These are phyloP conservation scores for Termitomyces sp. DNA, from an alignment of 768 basidiomycete species.

Conservation along the genomic window DNA sequence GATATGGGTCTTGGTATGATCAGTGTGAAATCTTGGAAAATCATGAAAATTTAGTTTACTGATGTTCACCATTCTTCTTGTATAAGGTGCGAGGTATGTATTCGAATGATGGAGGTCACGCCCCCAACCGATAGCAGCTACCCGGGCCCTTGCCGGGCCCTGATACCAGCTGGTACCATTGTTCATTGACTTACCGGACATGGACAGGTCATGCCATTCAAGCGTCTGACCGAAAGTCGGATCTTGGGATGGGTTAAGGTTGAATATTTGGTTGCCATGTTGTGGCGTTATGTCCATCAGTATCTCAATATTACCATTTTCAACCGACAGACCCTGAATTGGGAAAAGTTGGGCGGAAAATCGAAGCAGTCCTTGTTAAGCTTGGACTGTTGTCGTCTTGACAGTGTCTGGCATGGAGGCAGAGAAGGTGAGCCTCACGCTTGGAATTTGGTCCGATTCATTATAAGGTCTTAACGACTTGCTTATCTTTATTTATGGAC, in stretches of 20 bases:
- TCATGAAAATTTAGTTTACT: not conserved
- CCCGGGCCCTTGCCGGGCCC: too few relatives aligned
- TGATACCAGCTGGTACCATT: not conserved
- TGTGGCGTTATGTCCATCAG: conserved; percentile 3
- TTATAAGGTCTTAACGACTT: not conserved
- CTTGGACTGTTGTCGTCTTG: not conserved
- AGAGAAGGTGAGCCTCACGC: not conserved
- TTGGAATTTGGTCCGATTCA: not conserved
- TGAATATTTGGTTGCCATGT: not conserved
- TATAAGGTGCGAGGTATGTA: not conserved
- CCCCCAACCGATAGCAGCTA: not conserved
- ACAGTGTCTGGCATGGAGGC: not conserved
- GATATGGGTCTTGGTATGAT: not conserved
- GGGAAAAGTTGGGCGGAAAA: not conserved
- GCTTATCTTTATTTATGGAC: conserved; percentile 6
- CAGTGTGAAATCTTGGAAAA: not conserved
- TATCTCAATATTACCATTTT: not conserved
- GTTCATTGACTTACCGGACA: not conserved
- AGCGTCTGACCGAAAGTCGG: not conserved
- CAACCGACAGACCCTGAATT: not conserved
- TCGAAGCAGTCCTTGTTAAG: not conserved
- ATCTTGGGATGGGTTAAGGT: not conserved
- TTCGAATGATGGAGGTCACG: not conserved
- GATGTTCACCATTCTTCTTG: not conserved
- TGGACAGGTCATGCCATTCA: not conserved